Evolutionary conservation across 306 rosid genomes (phyloP), one percentile per base, ranked within the genome.

Genomic region (Vigna reflexopilosa): DNA sequence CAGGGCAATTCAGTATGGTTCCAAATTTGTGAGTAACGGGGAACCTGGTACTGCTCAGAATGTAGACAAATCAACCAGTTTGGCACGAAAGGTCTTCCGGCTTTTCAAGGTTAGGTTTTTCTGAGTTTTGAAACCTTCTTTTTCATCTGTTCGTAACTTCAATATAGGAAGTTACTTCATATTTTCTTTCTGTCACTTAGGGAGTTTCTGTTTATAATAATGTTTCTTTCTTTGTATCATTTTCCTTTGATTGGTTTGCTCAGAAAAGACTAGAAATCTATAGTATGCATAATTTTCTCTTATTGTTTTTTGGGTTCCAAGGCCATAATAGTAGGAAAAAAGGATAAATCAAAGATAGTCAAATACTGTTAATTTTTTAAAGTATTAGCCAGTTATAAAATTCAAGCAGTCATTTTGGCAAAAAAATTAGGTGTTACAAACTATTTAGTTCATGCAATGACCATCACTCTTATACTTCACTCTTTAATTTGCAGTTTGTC

Each of bases 1-100:
- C 89, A 90, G 99, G 77, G 94, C 97, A 54, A 96, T 96, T 77
- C 99, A 96, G 47, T 96, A 96, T 85, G 99, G 99, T 66, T 96
- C 99, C 58, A 96, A 96, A 70, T 96, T 90, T 85, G 77, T 96
- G 87, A 91, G 99, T 86, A 83, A 96, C 28, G 99, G 99, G 75
- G 84, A 96, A 71, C 88, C 99, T 40, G 99, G 99, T 47, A 85
- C 93, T 0, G 98, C 98, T 54, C 99, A 96, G 82, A 93, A 81
- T 79, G 96, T 96, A 50, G 99, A 96, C 85, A 93, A 90, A 83
- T 75, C 93, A 12, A 96, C 99, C 85, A 91, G 93, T 93, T 84
- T 93, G 90, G 98, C 99, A 20, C 86, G 99, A 73, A 96, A 96
- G 81, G 99, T 96, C 65, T 96, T 96, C 80, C 98, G 99, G 69